phyloP scores from a whole-genome alignment of 2,329 filamentous ascomycete genomes.

The Pseudogymnoascus sp. region DNA sequence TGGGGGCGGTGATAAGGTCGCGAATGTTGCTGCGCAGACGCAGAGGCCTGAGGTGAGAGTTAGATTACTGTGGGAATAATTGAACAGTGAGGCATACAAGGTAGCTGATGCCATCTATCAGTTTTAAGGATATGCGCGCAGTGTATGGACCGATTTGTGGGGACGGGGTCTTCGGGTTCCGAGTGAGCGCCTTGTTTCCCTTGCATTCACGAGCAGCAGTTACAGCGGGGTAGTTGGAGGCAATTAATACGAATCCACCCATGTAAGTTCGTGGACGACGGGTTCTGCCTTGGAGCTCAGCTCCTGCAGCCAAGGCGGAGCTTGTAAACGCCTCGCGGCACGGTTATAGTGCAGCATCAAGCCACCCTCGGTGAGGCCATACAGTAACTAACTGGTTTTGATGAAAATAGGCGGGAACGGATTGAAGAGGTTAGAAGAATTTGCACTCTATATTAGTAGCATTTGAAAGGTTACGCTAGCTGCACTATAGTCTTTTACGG shows the following conservation, averaged over 20 bases:
- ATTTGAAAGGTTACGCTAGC: neutral
- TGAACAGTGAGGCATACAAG: neutral
- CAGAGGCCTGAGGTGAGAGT: constrained; percentile 11
- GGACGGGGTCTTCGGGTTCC: neutral
- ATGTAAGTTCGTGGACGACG: neutral
- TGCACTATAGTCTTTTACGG: neutral
- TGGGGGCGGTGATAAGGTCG: constrained; percentile 15
- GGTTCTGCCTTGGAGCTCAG: constrained; percentile 4
- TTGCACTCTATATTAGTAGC: neutral
- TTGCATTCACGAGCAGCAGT: neutral
- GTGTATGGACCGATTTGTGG: neutral
- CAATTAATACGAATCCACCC: neutral
- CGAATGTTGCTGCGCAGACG: constrained; percentile 18
- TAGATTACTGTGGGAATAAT: neutral
- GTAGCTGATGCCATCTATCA: neutral
- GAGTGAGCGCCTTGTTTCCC: neutral
- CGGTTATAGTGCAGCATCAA: neutral
- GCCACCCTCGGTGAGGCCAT: neutral
- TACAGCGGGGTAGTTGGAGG: neutral
- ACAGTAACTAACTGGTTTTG: neutral
- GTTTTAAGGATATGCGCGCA: neutral
- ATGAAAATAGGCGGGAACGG: neutral
- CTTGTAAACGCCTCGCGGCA: constrained; percentile 2
- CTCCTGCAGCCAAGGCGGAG: neutral
- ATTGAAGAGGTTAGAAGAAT: neutral